Percentiles rank a stretch among this genome's conserved stretches.
Conservation (phyloP, 805 yeast genomes). For the Wickerhamomyces ciferrii region DNA sequence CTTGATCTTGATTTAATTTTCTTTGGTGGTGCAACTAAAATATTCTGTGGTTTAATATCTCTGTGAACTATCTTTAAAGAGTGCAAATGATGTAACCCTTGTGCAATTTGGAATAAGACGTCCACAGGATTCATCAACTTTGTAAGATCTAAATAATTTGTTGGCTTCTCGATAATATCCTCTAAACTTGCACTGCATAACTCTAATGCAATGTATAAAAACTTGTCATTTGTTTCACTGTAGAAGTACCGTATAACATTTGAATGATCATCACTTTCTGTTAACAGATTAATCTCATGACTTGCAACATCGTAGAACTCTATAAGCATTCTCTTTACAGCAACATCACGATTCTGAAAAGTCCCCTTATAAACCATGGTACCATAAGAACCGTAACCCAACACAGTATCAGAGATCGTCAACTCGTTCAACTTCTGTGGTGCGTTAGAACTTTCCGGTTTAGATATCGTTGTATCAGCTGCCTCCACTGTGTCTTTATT, state of each 20-base stretch:
- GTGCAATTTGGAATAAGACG: constrained; percentile 68
- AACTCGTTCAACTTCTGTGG: constrained; percentile 39
- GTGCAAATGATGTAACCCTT: constrained; percentile 84
- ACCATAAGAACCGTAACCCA: constrained; percentile 96
- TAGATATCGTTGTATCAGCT: not conserved
- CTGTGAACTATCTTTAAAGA: constrained; percentile 89
- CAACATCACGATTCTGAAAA: constrained; percentile 91
- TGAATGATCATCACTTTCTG: constrained; percentile 95
- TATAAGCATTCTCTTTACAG: constrained; percentile 88
- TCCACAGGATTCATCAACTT: constrained; percentile 42
- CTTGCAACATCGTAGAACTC: constrained; percentile 93
- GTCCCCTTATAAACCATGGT: constrained; percentile 89
- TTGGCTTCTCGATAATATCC: constrained; percentile 63
- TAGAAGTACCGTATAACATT: constrained; percentile 91
- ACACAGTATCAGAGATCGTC: constrained; percentile 62
- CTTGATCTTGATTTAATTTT: constrained; percentile 24
- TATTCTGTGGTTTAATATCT: constrained; percentile 92
- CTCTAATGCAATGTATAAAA: constrained; percentile 89
- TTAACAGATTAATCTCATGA: constrained; percentile 80
- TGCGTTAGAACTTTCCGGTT: constrained; percentile 2
- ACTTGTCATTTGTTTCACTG: constrained; percentile 84
- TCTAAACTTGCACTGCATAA: constrained; percentile 86
- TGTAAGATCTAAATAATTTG: constrained; percentile 30
- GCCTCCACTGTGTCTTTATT: not conserved
- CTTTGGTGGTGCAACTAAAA: constrained; percentile 71